A percentile compares a stretch with the other conserved stretches of the same genome.
phyloP scores from a whole-genome alignment of 2,329 filamentous ascomycete species.

The Fusarium algeriense region DNA sequence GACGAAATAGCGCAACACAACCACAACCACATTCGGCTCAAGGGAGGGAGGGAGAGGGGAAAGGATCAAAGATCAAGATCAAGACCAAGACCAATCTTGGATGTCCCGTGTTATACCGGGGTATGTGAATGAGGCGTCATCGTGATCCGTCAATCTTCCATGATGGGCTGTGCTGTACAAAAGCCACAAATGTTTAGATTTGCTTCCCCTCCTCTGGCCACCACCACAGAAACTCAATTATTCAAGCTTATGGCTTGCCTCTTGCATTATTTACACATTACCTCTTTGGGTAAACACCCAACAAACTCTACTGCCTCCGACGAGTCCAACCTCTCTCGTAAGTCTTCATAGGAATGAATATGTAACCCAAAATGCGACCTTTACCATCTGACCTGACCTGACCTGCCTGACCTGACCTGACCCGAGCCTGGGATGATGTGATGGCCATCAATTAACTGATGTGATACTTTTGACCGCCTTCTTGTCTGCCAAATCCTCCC shows the following conservation, averaged over 20 bases:
- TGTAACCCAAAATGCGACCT: constrained; percentile 37
- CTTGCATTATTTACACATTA: constrained; percentile 36
- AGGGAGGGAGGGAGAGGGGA: constrained; percentile 11
- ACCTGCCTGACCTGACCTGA: constrained; percentile 1
- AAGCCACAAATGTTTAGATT: constrained; percentile 2
- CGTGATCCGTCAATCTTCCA: constrained; percentile 6
- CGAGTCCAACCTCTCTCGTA: neutral
- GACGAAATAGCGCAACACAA: neutral
- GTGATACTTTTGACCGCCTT: constrained; percentile 27
- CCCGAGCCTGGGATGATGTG: neutral
- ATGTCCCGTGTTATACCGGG: constrained; percentile 22
- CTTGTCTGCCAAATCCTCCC: constrained; percentile 6
- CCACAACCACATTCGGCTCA: neutral
- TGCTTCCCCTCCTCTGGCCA: neutral
- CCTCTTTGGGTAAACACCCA: constrained; percentile 30
- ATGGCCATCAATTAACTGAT: constrained; percentile 3
- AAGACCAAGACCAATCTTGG: constrained; percentile 2
- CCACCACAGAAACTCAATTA: constrained; percentile 18
- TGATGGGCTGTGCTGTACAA: neutral
- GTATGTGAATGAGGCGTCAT: constrained; percentile 23
- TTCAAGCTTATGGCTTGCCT: constrained; percentile 8
- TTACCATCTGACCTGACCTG: constrained; percentile 1
- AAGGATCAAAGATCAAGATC: neutral
- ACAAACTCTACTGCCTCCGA: constrained; percentile 10
- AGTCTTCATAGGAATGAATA: constrained; percentile 25